Evolutionary conservation across 805 yeast genomes (phyloP), one percentile per base, ranked within the genome.

Genomic region (Pichia pseudocactophila): DNA sequence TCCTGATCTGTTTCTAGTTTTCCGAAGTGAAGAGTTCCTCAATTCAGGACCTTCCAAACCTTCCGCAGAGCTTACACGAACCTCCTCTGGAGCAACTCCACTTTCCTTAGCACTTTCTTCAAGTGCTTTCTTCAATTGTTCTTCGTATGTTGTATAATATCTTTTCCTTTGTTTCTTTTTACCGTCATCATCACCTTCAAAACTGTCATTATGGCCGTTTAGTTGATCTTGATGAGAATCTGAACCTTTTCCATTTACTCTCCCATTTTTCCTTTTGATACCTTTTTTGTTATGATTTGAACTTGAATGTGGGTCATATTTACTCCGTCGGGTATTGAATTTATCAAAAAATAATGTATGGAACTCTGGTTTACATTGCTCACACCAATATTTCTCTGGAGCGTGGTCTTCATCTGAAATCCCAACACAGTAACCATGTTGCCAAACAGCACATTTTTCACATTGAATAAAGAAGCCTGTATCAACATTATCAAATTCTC

Each of bases 311-410:
- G 83, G 51, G 37, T 65, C 56, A 54, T 76, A 78, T 48, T 61
- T 59, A 26, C 76, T 67, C 31, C 69, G 71, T 41, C 70, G 71
- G 27, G 73, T 73, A 13, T 70, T 68, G 30, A 69, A 65, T 15
- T 66, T 65, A 26, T 71, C 71, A 13, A 62, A 63, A 15, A 82
- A 65, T 40, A 69, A 49, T 3, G 73, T 62, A 59, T 90, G 98
- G 37, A 84, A 64, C 26, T 84, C 89, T 1, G 97, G 97, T 49
- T 80, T 76, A 65, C 98, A 90, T 50, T 65, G 63, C 59, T 90
- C 98, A 69, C 98, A 90, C 85, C 89, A 87, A 62, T 92, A 90
- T 61, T 85, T 85, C 44, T 90, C 97, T 3, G 97, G 96, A 2
- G 87, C 85, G 39, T 76, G 80, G 12, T 74, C 77, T 47, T 80